Evolutionary conservation across 2,329 filamentous ascomycete species (phyloP), one percentile per base, ranked within the genome.

Genomic region (Aspergillus fijiensis): DNA sequence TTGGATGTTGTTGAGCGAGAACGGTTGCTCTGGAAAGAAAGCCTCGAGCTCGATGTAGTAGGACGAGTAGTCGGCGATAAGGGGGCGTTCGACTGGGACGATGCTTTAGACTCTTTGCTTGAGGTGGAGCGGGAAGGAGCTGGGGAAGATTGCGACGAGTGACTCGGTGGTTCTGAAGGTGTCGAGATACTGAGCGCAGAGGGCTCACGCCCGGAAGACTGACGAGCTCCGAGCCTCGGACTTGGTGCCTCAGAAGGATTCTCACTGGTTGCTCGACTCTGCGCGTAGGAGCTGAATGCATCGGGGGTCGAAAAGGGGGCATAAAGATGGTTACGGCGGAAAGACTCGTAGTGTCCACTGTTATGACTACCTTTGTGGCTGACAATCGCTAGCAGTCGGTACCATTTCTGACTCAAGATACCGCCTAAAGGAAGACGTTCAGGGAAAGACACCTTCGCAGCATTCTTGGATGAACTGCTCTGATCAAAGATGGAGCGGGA

Each of bases 311-410:
- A 90, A 72, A 88, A 98, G 0, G 93, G 93, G 3, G 89, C 80
- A 54, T 88, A 86, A 9, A 91, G 78, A 60, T 91, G 89, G 75
- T 98, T 95, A 42, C 95, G 86, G 35, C 95, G 85, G 75, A 98
- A 98, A 0, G 92, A 94, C 75, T 99, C 95, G 78, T 99, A 99
- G 73, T 99, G 95, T 0, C 95, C 95, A 69, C 92, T 96, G 71
- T 96, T 89, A 74, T 99, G 95, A 63, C 91, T 96, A 42, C 95
- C 95, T 70, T 96, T 96, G 73, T 99, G 95, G 23, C 91, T 96
- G 39, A 99, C 92, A 39, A 96, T 86, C 12, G 89, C 92, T 0
- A 96, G 84, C 5, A 99, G 82, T 69, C 88, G 91, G 77, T 97
- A 99, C 72, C 85, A 89, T 64, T 87, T 89, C 70, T 89, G 87